Evolutionary conservation across 2,329 filamentous ascomycete genomes (phyloP).

Genomic region (Emericellopsis atlantica): DNA sequence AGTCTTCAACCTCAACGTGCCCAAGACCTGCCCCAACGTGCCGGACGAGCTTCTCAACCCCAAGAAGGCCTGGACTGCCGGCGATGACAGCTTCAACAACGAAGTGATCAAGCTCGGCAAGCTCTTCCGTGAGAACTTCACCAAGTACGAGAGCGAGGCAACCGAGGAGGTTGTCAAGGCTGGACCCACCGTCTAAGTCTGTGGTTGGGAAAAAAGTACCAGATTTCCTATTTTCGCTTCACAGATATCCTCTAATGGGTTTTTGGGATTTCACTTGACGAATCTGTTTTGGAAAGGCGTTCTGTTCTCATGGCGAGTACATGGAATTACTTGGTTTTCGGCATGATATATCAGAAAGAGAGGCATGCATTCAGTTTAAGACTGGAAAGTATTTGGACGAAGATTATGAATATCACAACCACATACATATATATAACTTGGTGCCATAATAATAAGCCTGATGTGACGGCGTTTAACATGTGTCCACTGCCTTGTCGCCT

Average conservation of each 20-base stretch:
- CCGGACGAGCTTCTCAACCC: slow-evolving; percentile 92
- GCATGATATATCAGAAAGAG: not conserved
- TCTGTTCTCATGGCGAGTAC: slow-evolving; percentile 1
- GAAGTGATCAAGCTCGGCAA: slow-evolving; percentile 85
- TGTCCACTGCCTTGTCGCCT: too few species aligned
- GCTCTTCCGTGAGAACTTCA: slow-evolving; percentile 94
- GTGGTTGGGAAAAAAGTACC: not conserved
- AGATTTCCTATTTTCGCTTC: not conserved
- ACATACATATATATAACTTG: too few species aligned
- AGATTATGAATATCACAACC: too few species aligned
- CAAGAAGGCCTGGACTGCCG: slow-evolving; percentile 79
- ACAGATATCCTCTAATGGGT: not conserved
- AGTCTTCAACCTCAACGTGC: slow-evolving; percentile 93
- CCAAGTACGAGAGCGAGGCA: slow-evolving; percentile 82
- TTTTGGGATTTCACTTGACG: not conserved
- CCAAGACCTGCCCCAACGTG: slow-evolving; percentile 79
- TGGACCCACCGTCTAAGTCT: slow-evolving; percentile 30
- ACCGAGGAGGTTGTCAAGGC: slow-evolving; percentile 66
- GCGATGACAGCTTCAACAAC: slow-evolving; percentile 65
- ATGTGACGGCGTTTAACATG: too few species aligned
- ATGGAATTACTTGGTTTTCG: not conserved
- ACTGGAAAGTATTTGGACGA: too few species aligned
- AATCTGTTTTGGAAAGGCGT: not conserved
- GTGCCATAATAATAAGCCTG: too few species aligned
- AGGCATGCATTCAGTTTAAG: too few species aligned